Conservation (phyloP, 2,329 filamentous ascomycete genomes). For the Tolypocladium ovalisporum region DNA sequence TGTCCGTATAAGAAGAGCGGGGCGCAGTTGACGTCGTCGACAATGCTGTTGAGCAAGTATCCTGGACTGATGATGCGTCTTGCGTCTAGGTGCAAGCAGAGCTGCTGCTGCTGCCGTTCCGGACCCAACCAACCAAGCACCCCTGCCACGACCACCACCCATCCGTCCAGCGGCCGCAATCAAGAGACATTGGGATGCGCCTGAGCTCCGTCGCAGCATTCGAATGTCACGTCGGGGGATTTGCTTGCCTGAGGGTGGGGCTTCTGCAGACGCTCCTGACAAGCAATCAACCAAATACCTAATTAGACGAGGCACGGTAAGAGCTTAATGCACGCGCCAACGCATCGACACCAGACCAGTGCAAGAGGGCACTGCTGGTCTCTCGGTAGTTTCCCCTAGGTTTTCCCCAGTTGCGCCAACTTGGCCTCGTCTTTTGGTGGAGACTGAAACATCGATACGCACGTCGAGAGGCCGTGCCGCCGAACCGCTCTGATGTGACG, state of each 20-base stretch:
- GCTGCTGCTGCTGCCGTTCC: neutral
- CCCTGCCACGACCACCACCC: neutral
- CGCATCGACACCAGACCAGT: neutral
- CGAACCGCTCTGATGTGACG: neutral
- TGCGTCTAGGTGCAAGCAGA: too few relatives aligned
- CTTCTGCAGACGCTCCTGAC: neutral
- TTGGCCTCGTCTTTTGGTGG: neutral
- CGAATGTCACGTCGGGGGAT: neutral
- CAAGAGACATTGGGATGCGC: conserved; percentile 1
- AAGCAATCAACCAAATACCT: too few relatives aligned
- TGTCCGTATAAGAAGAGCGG: neutral
- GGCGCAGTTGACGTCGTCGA: neutral
- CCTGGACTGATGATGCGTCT: neutral
- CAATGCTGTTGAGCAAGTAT: neutral
- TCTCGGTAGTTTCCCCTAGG: neutral
- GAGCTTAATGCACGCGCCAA: neutral
- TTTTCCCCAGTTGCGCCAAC: neutral
- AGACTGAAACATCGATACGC: neutral
- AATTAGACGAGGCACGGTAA: neutral
- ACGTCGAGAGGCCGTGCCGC: neutral
- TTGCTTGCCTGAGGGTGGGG: neutral
- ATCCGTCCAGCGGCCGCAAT: neutral
- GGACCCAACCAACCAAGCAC: neutral
- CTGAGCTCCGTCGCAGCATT: neutral
- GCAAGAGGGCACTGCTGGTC: neutral